These are phyloP conservation scores for Dunaliella primolecta DNA, from an alignment of 139 green algal genomes.

Conservation along the genomic window DNA sequence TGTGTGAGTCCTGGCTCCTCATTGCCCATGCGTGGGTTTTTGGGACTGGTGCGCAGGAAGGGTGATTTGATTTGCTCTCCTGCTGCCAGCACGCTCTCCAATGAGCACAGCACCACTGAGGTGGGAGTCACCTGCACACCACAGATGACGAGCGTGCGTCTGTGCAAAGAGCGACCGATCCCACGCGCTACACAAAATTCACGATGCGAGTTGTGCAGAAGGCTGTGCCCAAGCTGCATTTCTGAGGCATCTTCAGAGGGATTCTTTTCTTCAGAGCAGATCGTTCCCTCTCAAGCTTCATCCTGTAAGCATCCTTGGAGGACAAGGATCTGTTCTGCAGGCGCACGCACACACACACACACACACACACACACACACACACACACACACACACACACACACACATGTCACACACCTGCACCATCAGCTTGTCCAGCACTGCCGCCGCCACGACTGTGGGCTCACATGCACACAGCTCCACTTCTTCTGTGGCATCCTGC, in stretches of 20 bases:
- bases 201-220: too few species aligned
- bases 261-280: too few species aligned
- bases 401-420: background rate
- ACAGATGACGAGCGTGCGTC: too few species aligned
- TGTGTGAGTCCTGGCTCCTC: background rate
- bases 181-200: too few species aligned
- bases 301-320: too few species aligned
- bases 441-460: slow-evolving; percentile 1
- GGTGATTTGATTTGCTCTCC: background rate
- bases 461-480: slow-evolving; percentile 1
- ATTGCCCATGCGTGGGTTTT: background rate
- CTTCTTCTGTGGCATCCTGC: background rate
- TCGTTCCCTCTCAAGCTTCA: too few species aligned
- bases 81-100: background rate
- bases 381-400: background rate
- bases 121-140: background rate
- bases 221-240: too few species aligned
- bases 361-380: background rate
- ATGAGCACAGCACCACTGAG: background rate
- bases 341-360: background rate
- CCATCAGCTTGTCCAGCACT: slow-evolving; percentile 11
- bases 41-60: background rate
- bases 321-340: too few species aligned
- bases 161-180: too few species aligned
- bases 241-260: too few species aligned